Evolutionary conservation across 305 asterid species (phyloP).

Genomic region (Rubia peregrina): DNA sequence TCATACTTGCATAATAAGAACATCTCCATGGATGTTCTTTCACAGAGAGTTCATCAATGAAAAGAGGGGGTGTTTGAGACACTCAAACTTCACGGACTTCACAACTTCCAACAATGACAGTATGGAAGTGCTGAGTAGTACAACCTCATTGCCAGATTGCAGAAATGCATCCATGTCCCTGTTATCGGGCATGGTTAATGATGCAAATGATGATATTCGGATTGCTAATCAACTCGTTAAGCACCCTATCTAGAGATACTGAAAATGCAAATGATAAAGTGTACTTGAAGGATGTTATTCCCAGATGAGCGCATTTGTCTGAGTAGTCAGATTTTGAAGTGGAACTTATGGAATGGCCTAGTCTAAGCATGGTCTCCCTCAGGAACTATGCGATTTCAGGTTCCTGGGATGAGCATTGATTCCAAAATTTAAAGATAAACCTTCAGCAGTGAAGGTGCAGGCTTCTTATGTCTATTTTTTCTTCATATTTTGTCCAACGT

Average conservation of each 20-base stretch:
- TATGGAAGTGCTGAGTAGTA: slow-evolving; percentile 58
- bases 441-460: too few species aligned
- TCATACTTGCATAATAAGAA: slow-evolving; percentile 50
- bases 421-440: too few species aligned
- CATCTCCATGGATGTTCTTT: slow-evolving; percentile 67
- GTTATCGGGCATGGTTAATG: neutral
- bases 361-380: slow-evolving; percentile 52
- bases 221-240: too few species aligned
- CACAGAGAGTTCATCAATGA: slow-evolving; percentile 80
- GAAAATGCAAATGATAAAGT: neutral
- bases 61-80: slow-evolving; percentile 44
- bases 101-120: slow-evolving; percentile 58
- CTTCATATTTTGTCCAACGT: too few species aligned
- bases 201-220: too few species aligned
- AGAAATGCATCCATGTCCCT: slow-evolving; percentile 56
- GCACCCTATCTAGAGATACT: neutral
- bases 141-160: slow-evolving; percentile 53
- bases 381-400: slow-evolving; percentile 49
- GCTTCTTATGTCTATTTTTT: too few species aligned
- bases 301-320: slow-evolving; percentile 40
- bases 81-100: slow-evolving; percentile 44
- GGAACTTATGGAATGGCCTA: slow-evolving; percentile 55
- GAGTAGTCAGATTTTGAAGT: slow-evolving; percentile 82
- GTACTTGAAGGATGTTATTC: slow-evolving; percentile 58
- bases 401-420: too few species aligned